These are phyloP conservation scores for Wickerhamomyces rabaulensis DNA, from an alignment of 805 yeast species.

Conservation along the genomic window DNA sequence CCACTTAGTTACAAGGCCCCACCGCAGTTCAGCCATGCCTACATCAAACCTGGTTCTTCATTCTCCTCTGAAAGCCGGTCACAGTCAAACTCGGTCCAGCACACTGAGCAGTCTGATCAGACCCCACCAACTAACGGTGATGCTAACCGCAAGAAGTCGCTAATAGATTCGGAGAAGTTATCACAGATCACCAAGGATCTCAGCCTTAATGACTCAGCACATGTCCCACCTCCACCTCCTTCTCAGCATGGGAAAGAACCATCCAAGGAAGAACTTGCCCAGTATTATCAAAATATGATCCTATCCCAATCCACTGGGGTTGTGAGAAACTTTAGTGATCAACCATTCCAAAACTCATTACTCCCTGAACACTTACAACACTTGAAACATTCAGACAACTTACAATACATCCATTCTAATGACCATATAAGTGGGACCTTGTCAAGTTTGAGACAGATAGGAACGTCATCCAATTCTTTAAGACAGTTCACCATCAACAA, in stretches of 20 bases:
- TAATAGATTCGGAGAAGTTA: constrained; percentile 9
- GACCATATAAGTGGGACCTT: constrained; percentile 20
- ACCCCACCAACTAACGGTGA: background rate
- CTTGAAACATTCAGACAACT: constrained; percentile 2
- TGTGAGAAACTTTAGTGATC: constrained; percentile 35
- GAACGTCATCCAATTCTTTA: constrained; percentile 18
- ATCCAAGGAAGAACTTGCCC: constrained; percentile 20
- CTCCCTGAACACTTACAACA: constrained; percentile 12
- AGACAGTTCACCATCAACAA: constrained; percentile 20
- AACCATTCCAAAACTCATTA: constrained; percentile 24
- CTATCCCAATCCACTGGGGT: constrained; percentile 51
- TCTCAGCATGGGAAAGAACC: constrained; percentile 14
- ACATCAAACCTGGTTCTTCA: constrained; percentile 7
- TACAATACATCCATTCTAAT: constrained; percentile 25
- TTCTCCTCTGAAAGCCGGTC: constrained; percentile 2
- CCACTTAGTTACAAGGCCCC: constrained; percentile 19
- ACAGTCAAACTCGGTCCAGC: background rate
- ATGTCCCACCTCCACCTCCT: background rate
- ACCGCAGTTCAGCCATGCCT: constrained; percentile 20
- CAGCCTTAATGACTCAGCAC: background rate
- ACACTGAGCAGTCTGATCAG: background rate
- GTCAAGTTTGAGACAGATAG: constrained; percentile 5
- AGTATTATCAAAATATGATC: constrained; percentile 37
- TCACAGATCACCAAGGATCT: constrained; percentile 1
- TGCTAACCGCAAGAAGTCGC: constrained; percentile 6